Evolutionary conservation across 2,329 filamentous ascomycete genomes (phyloP), one percentile per base, ranked within the genome.

Genomic region (Plenodomus tracheiphilus): DNA sequence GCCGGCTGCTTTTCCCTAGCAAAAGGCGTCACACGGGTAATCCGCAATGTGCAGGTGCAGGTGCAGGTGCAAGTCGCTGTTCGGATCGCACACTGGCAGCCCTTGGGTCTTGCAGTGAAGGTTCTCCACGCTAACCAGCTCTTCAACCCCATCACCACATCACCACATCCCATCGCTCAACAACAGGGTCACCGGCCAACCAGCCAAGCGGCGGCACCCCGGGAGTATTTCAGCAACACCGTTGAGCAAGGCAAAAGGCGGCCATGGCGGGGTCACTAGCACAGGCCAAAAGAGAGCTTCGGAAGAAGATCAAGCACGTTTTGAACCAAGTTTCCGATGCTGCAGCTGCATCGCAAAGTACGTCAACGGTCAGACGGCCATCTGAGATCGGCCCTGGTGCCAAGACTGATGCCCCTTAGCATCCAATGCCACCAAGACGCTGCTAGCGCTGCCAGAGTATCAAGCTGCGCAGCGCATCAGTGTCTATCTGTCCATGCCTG

Each of bases 401-500:
- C 11, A 41, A 21, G 39, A 51, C 60, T 65, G 43, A 67, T 51
- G 20, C 35, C 32, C 7, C 16, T 28, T 69, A 94, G 90, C 89
- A 61, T 74, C 77, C 42, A 77, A 76, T 58, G 85, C 89, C 18
- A 86, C 86, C 57, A 80, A 84, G 45, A 77, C 81, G 6, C 75
- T 97, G 32, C 77, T 86, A 38, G 77, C 80, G 10, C 83, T 92
- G 62, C 80, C 83, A 42, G 87, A 91, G 46, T 99, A 96, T 70
- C 77, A 84, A 55, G 79, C 86, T 46, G 92, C 94, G 36, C 81
- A 79, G 51, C 81, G 84, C 44, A 83, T 99, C 64, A 91, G 89
- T 61, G 81, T 99, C 47, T 99, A 96, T 70, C 79, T 99, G 15
- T 94, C 93, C 10, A 99, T 99, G 94, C 91, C 92, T 1, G 77